Percentiles rank a stretch among this genome's conserved stretches.
Evolutionary conservation across 2,329 filamentous ascomycete genomes (phyloP).

Genomic region (Arthroderma sp.): DNA sequence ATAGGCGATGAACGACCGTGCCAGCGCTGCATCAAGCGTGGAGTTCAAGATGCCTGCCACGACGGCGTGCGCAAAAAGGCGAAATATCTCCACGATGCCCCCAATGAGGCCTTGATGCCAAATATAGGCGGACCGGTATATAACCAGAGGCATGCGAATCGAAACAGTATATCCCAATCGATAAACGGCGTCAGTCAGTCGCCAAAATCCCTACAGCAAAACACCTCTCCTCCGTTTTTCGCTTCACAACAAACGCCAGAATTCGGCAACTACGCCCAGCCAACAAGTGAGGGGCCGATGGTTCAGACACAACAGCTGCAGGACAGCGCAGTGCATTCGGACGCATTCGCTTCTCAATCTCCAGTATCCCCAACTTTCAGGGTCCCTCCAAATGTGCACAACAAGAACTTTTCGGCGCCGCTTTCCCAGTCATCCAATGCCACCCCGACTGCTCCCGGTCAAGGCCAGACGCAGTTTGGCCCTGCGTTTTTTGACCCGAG

Average conservation of each 20-base stretch:
- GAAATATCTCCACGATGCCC: constrained; percentile 95
- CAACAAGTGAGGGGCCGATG: constrained; percentile 18
- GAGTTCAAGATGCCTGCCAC: constrained; percentile 79
- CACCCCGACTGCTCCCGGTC: constrained; percentile 33
- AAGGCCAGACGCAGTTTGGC: constrained; percentile 34
- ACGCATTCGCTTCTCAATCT: constrained; percentile 54
- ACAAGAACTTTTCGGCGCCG: constrained; percentile 21
- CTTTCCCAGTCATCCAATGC: constrained; percentile 38
- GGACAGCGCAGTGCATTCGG: constrained; percentile 29
- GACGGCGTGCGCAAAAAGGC: constrained; percentile 97
- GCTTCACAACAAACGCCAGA: constrained; percentile 20
- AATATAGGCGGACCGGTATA: constrained; percentile 58
- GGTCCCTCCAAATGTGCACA: constrained; percentile 34
- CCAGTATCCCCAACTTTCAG: constrained; percentile 61
- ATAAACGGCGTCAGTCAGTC: constrained; percentile 18
- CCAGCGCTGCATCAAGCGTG: constrained; percentile 83
- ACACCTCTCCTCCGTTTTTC: constrained; percentile 32
- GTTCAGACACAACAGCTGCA: constrained; percentile 20
- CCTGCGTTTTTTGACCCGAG: constrained; percentile 66
- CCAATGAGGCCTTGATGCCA: constrained; percentile 76
- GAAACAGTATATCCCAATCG: constrained; percentile 19
- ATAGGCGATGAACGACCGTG: constrained; percentile 91
- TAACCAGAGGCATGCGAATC: constrained; percentile 33
- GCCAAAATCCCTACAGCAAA: constrained; percentile 19
- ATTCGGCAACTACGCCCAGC: constrained; percentile 28